Conservation (phyloP, 1,139 yeast genomes). For the Protomyces inouyei region DNA sequence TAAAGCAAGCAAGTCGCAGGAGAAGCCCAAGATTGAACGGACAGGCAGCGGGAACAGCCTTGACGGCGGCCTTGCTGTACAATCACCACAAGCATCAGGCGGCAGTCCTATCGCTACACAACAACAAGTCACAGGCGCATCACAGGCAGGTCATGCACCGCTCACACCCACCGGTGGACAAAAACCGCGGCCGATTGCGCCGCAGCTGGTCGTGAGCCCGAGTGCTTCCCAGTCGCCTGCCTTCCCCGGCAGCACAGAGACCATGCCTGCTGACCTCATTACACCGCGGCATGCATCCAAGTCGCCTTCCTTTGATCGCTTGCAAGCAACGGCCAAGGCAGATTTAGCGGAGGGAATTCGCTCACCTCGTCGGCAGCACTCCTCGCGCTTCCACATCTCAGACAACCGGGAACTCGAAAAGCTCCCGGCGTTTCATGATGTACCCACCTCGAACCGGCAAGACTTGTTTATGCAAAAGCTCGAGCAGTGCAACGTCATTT, state of each 20-base stretch:
- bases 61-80: not conserved
- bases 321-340: slow-evolving; percentile 33
- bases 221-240: slow-evolving; percentile 34
- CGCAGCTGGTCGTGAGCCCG: slow-evolving; percentile 27
- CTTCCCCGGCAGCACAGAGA: slow-evolving; percentile 42
- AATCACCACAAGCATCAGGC: slow-evolving; percentile 1
- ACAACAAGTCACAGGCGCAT: not conserved
- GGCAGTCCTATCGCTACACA: not conserved
- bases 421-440: slow-evolving; percentile 86
- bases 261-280: slow-evolving; percentile 42
- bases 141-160: not conserved
- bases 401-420: slow-evolving; percentile 69
- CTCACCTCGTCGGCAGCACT: slow-evolving; percentile 88
- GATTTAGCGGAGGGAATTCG: slow-evolving; percentile 53
- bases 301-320: slow-evolving; percentile 38
- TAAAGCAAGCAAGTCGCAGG: not conserved
- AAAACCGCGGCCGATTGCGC: slow-evolving; percentile 14
- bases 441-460: slow-evolving; percentile 76
- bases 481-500: slow-evolving; percentile 90
- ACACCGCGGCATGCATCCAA: slow-evolving; percentile 34
- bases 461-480: slow-evolving; percentile 79
- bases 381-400: slow-evolving; percentile 80
- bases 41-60: slow-evolving; percentile 12
- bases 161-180: slow-evolving; percentile 5
- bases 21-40: slow-evolving; percentile 12